Base-by-base conservation (phyloP, 228 moss, liverwort and hornwort species). In the Sphagnum fallax region DNA sequence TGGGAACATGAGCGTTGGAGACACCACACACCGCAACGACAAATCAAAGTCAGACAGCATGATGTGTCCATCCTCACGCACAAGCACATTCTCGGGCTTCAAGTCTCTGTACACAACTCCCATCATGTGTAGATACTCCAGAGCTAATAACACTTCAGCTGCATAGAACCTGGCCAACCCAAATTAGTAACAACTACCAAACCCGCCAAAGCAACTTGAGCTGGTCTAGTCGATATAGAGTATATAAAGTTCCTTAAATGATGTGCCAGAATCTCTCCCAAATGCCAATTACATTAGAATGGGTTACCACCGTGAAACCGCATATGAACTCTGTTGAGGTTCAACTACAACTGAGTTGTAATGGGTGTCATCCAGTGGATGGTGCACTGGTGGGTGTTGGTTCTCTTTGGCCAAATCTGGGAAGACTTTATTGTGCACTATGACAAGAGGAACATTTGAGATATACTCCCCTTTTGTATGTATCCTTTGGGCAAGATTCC, bases 91-190 rank as follows among this genome's bases (percentile, higher is more conserved):
- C 76, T 85, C 85, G 5, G 85, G 85, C 65, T 85, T 85, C 71
- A 85, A 67, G 50, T 85, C 85, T 62, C 85, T 79, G 68, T 85
- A 85, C 12, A 85, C 85, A 5, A 85, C 85, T 4, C 85, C 85
- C 85, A 85, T 85, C 85, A 85, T 85, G 77, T 85, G 85, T 4
- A 85, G 77, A 51, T 85, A 85, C 77, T 85, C 85, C 65, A 85
- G 52, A 4, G 85, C 82, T 78, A 85, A 76, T 59, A 85, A 65
- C 71, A 85, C 81, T 67, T 85, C 85, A 5, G 85, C 78, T 8
- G 85, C 85, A 48, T 85, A 85, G 60, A 85, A 85, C 62, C 85
- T 85, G 82, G 10, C 16, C 49, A 53, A 58, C 52, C 49, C 48
- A 10, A 51, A 68, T 52, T 6, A 68, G 3, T 5, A 16, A n/a